Evolutionary conservation across 2,329 filamentous ascomycete species (phyloP).

Genomic region (Fusarium tricinctum): DNA sequence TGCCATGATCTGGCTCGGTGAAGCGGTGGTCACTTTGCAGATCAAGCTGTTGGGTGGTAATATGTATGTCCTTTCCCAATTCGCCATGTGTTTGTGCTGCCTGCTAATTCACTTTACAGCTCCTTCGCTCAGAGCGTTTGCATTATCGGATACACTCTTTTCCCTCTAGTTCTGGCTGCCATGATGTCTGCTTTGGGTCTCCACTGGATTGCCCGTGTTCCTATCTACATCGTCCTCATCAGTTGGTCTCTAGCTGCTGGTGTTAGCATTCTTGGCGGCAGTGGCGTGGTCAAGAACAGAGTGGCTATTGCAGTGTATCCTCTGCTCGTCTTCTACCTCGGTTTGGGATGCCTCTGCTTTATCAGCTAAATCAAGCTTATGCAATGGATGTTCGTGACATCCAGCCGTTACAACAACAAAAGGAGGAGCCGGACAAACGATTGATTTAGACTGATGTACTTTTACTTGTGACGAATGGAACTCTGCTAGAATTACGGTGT

Average conservation of each 20-base stretch:
- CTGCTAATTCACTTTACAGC: slow-evolving; percentile 62
- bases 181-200: slow-evolving; percentile 87
- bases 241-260: slow-evolving; percentile 95
- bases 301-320: slow-evolving; percentile 96
- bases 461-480: slow-evolving; percentile 32
- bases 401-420: slow-evolving; percentile 3
- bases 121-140: slow-evolving; percentile 98
- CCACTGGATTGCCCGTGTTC: slow-evolving; percentile 85
- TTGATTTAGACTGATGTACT: slow-evolving; percentile 38
- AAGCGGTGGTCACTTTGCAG: slow-evolving; percentile 96
- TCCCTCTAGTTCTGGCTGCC: slow-evolving; percentile 93
- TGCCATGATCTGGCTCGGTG: slow-evolving; percentile 95
- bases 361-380: slow-evolving; percentile 75
- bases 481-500: slow-evolving; percentile 29
- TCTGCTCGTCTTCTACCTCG: slow-evolving; percentile 93
- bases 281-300: slow-evolving; percentile 93
- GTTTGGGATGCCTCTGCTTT: slow-evolving; percentile 94
- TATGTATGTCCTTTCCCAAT: slow-evolving; percentile 76
- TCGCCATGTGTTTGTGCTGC: not conserved
- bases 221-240: slow-evolving; percentile 89
- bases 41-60: slow-evolving; percentile 96
- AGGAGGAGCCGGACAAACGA: slow-evolving; percentile 7
- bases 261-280: slow-evolving; percentile 94
- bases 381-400: not conserved
- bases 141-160: slow-evolving; percentile 98